These are phyloP conservation scores for Pestalotiopsis sp. DNA, from an alignment of 2,329 filamentous ascomycete genomes.

Conservation along the genomic window DNA sequence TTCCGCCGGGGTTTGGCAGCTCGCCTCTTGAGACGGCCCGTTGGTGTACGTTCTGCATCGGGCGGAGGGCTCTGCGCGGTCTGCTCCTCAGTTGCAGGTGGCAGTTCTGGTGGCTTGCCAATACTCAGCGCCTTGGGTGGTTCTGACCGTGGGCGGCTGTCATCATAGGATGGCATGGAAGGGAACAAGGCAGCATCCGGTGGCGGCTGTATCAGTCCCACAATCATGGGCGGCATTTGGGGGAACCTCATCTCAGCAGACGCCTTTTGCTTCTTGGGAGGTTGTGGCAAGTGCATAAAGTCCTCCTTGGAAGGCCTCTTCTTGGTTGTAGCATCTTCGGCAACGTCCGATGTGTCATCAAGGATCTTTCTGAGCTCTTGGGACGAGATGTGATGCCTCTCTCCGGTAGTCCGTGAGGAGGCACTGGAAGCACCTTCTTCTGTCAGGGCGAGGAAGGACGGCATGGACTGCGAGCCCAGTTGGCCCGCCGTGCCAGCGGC, in stretches of 20 bases:
- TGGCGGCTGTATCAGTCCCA: conserved; percentile 64
- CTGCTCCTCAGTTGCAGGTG: conserved; percentile 26
- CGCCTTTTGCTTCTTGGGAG: conserved; percentile 66
- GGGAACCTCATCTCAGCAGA: conserved; percentile 57
- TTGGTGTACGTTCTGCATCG: conserved; percentile 31
- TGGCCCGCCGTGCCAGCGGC: conserved; percentile 22
- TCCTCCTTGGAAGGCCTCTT: conserved; percentile 64
- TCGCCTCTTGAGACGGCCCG: conserved; percentile 51
- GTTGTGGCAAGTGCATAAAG: conserved; percentile 65
- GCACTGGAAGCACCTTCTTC: conserved; percentile 25
- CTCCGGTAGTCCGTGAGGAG: conserved; percentile 25
- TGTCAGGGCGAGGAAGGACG: conserved; percentile 27
- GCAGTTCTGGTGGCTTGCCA: conserved; percentile 30
- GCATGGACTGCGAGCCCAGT: conserved; percentile 29
- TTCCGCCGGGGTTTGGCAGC: conserved; percentile 61
- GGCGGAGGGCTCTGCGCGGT: conserved; percentile 28
- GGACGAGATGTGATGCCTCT: conserved; percentile 38
- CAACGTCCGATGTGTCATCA: conserved; percentile 43
- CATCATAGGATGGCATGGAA: conserved; percentile 58
- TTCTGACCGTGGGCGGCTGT: conserved; percentile 45
- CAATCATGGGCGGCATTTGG: conserved; percentile 60
- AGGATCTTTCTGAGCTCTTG: conserved; percentile 49
- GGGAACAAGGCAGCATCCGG: conserved; percentile 62
- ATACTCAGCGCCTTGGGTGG: conserved; percentile 45
- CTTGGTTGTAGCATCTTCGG: conserved; percentile 52